phyloP scores from a whole-genome alignment of 73 alveolate genomes.

The Strombidium stylifer region DNA sequence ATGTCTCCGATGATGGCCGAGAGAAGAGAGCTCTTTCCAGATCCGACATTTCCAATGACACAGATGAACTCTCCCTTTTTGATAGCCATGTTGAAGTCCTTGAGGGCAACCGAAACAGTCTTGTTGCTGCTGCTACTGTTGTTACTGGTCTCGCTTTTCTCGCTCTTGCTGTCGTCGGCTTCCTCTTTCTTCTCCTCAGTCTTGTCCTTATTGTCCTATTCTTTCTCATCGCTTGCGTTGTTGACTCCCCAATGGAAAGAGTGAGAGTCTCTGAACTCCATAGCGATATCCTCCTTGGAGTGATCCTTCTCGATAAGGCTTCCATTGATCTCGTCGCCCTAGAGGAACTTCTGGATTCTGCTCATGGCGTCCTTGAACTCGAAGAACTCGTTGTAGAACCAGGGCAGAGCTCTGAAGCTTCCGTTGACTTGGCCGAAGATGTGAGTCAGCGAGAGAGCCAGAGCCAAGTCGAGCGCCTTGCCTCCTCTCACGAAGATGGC shows the following conservation, averaged over 20 bases:
- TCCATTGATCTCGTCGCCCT: too few relatives aligned
- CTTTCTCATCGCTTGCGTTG: conserved; percentile 55
- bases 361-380: too few relatives aligned
- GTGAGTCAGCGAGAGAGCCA: conserved; percentile 10
- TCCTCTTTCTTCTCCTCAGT: background rate
- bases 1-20: conserved; percentile 46
- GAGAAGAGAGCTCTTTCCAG: conserved; percentile 52
- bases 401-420: conserved; percentile 6
- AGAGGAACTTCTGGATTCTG: too few relatives aligned
- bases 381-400: too few relatives aligned
- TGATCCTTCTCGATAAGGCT: too few relatives aligned
- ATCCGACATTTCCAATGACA: conserved; percentile 92
- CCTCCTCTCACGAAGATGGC: conserved; percentile 29
- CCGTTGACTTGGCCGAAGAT: conserved; percentile 24
- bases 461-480: background rate
- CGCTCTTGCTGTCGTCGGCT: too few relatives aligned
- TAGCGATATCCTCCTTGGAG: conserved; percentile 47
- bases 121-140: conserved; percentile 31
- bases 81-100: conserved; percentile 65
- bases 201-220: too few relatives aligned
- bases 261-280: conserved; percentile 52
- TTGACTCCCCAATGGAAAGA: conserved; percentile 75
- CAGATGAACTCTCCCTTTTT: conserved; percentile 83
- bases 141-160: too few relatives aligned
- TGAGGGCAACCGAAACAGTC: conserved; percentile 1